phyloP scores from a whole-genome alignment of 108 stramenopile species.

The Cyclotella kingstonii region DNA sequence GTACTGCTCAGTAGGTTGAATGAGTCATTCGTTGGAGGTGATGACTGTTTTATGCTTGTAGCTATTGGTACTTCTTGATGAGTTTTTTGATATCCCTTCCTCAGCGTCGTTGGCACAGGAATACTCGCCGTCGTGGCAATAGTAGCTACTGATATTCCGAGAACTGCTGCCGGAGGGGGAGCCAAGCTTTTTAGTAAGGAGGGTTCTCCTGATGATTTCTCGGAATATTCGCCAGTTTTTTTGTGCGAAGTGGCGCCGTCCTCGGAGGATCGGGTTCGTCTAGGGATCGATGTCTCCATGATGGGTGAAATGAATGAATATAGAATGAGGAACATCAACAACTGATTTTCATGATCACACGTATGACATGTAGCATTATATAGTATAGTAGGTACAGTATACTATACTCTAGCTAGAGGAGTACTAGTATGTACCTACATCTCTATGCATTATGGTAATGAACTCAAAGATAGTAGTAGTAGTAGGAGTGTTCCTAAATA shows the following conservation, averaged over 20 bases:
- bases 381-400: too few relatives aligned
- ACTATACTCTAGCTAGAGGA: too few relatives aligned
- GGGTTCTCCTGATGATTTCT: conserved; percentile 3
- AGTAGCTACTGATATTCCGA: conserved; percentile 3
- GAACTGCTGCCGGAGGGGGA: conserved; percentile 3
- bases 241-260: not conserved
- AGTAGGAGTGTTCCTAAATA: too few relatives aligned
- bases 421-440: too few relatives aligned
- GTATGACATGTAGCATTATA: too few relatives aligned
- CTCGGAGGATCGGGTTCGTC: not conserved
- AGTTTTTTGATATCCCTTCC: too few relatives aligned
- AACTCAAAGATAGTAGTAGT: too few relatives aligned
- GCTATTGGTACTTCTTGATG: not conserved
- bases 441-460: too few relatives aligned
- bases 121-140: not conserved
- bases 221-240: conserved; percentile 5
- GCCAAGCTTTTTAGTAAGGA: conserved; percentile 14
- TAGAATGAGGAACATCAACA: too few relatives aligned
- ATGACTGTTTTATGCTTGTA: not conserved
- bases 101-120: too few relatives aligned
- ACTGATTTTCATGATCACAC: too few relatives aligned
- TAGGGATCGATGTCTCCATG: conserved; percentile 9
- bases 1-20: not conserved
- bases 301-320: too few relatives aligned
- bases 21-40: not conserved